These are phyloP conservation scores for Cerioporus squamosus DNA, from an alignment of 1,284 basidiomycete genomes.

Conservation along the genomic window DNA sequence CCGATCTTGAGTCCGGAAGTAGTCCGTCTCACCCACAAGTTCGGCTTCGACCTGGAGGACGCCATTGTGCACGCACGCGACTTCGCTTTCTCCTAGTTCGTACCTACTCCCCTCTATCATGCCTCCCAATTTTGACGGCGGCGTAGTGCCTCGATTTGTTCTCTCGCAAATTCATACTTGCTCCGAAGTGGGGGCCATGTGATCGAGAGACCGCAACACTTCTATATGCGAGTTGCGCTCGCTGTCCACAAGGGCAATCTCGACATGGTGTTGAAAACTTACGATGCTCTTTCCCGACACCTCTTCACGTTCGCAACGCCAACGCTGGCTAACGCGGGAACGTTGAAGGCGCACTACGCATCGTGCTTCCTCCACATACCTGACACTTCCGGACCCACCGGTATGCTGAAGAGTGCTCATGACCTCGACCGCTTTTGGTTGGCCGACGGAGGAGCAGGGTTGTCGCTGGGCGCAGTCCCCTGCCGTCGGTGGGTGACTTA, in stretches of 20 bases:
- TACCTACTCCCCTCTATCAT: neutral
- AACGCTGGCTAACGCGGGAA: neutral
- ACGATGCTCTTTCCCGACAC: neutral
- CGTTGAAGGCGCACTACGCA: neutral
- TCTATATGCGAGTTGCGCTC: neutral
- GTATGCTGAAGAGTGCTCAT: neutral
- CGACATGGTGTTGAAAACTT: neutral
- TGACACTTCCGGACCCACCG: too few species aligned
- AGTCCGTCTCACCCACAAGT: neutral
- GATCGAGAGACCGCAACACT: neutral
- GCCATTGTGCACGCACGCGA: neutral
- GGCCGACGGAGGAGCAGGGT: neutral
- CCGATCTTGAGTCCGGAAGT: neutral
- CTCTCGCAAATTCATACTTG: neutral
- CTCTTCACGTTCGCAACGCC: neutral
- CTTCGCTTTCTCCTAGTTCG: neutral
- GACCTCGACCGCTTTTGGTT: neutral
- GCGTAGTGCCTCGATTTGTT: neutral
- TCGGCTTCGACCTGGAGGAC: neutral
- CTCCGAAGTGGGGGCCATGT: too few species aligned
- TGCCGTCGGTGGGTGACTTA: neutral
- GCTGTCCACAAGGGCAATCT: neutral
- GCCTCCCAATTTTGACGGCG: too few species aligned
- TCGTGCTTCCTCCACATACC: neutral
- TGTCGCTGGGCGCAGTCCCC: neutral